Conservation (phyloP, 108 stramenopile species). For the Cylindrotheca fusiformis region DNA sequence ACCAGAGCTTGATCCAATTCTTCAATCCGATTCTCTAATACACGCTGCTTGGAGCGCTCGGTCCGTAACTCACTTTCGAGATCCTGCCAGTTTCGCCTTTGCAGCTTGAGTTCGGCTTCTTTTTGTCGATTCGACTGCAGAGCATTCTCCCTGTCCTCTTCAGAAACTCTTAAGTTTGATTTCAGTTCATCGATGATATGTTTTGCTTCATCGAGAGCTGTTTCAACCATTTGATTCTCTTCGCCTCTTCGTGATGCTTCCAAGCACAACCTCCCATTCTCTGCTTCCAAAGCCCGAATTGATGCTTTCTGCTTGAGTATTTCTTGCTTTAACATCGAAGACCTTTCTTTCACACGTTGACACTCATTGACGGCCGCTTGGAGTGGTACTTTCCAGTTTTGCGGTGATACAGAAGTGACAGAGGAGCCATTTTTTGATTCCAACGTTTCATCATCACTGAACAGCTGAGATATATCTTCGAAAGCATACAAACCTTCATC, state of each 20-base stretch:
- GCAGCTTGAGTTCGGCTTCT: neutral
- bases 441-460: conserved; percentile 23
- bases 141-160: conserved; percentile 8
- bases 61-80: conserved; percentile 1
- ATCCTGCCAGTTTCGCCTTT: neutral
- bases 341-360: conserved; percentile 21
- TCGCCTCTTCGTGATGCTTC: conserved; percentile 10
- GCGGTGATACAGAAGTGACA: conserved; percentile 1
- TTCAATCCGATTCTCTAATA: neutral
- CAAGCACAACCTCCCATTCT: conserved; percentile 20
- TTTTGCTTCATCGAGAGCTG: conserved; percentile 27
- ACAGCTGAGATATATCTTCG: conserved; percentile 20
- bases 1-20: neutral
- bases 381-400: conserved; percentile 18
- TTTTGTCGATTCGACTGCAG: neutral
- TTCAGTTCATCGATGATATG: conserved; percentile 8
- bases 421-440: conserved; percentile 15
- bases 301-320: conserved; percentile 16
- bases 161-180: neutral
- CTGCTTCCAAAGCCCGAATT: conserved; percentile 18
- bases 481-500: conserved; percentile 16
- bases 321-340: conserved; percentile 17
- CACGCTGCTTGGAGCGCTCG: neutral
- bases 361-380: conserved; percentile 33
- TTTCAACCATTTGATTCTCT: conserved; percentile 19